Percentiles rank a stretch among this genome's conserved stretches.
Evolutionary conservation across 805 yeast genomes (phyloP).

Genomic region (Saccharomycodes ludwigii): DNA sequence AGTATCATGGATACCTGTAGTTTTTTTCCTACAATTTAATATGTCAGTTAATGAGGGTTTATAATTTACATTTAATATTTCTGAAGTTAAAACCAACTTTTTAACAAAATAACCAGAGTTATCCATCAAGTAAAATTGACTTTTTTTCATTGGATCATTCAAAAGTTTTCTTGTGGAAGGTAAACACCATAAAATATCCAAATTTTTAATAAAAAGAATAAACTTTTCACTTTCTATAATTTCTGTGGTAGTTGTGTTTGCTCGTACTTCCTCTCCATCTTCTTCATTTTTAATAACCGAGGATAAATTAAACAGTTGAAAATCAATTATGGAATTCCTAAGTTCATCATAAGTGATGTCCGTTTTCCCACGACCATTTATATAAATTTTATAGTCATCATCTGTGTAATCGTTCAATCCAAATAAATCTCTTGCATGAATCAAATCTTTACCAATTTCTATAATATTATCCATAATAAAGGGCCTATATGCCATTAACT

Average conservation of each 20-base stretch:
- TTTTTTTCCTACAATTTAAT: constrained; percentile 77
- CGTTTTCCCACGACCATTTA: too few species aligned
- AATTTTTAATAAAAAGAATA: constrained; percentile 38
- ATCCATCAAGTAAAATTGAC: constrained; percentile 73
- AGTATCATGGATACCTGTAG: constrained; percentile 84
- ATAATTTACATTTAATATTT: constrained; percentile 45
- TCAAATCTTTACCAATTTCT: constrained; percentile 62
- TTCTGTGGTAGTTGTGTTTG: neutral
- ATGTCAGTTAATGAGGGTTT: constrained; percentile 69
- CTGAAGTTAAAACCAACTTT: constrained; percentile 35
- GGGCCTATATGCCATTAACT: constrained; percentile 60
- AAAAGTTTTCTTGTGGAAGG: constrained; percentile 48
- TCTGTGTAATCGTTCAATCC: constrained; percentile 5
- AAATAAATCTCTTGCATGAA: constrained; percentile 40
- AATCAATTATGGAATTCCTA: constrained; percentile 18
- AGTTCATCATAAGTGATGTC: too few species aligned
- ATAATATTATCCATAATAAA: constrained; percentile 67
- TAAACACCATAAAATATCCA: constrained; percentile 41
- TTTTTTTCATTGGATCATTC: constrained; percentile 38
- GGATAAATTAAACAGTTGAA: too few species aligned
- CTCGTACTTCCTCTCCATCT: neutral
- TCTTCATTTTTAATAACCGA: constrained; percentile 4
- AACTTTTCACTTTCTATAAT: neutral
- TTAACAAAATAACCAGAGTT: constrained; percentile 71
- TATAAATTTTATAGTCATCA: neutral